Evolutionary conservation across 2,329 filamentous ascomycete species (phyloP).

Genomic region (Acephala macrosclerotiorum): DNA sequence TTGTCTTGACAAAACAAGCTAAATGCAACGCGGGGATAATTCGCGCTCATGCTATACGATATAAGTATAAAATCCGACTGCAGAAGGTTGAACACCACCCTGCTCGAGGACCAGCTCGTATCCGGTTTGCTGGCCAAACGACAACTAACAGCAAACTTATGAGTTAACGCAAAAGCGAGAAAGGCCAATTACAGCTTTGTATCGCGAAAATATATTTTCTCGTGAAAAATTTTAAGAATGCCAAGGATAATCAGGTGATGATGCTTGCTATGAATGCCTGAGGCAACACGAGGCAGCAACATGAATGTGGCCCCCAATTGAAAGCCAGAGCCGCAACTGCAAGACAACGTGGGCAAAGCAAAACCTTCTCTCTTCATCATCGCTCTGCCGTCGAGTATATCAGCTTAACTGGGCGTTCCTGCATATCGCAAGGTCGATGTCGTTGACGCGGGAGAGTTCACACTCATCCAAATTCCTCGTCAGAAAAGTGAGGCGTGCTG

Average conservation of each 20-base stretch:
- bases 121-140: background rate
- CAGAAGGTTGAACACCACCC: no score
- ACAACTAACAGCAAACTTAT: background rate
- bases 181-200: background rate
- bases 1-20: background rate
- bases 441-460: conserved; percentile 5
- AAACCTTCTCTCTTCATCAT: background rate
- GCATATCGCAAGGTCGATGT: conserved; percentile 12
- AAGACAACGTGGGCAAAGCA: background rate
- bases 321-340: background rate
- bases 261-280: background rate
- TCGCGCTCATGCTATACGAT: background rate
- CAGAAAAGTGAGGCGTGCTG: background rate
- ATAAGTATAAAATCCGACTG: no score
- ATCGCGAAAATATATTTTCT: background rate
- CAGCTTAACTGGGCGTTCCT: background rate
- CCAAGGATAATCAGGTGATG: background rate
- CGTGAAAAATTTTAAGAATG: background rate
- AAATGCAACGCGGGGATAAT: background rate
- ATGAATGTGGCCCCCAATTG: background rate
- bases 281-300: background rate
- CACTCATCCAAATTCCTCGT: background rate
- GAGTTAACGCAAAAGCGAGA: background rate
- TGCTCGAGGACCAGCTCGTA: no score
- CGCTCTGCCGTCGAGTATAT: background rate